A percentile compares a stretch with the other conserved stretches of the same genome.
Conservation (phyloP, 164 flowering plant species). For the Macadamia tetraphylla region DNA sequence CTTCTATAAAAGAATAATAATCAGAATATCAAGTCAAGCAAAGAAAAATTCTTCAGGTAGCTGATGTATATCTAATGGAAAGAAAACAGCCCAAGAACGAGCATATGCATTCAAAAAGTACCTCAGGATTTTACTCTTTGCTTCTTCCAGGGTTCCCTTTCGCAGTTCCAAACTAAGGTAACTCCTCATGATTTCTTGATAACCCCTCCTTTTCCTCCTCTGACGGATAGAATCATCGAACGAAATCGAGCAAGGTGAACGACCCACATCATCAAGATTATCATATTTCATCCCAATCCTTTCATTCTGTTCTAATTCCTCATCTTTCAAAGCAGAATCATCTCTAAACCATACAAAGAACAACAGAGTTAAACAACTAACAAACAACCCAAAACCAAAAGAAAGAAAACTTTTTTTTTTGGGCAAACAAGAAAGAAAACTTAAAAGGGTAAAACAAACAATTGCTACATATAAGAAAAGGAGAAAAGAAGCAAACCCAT, state of each 20-base stretch:
- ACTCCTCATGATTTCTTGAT: slow-evolving; percentile 30
- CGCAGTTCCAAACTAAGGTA: slow-evolving; percentile 24
- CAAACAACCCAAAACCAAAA: background rate
- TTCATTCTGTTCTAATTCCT: background rate
- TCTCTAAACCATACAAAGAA: slow-evolving; percentile 17
- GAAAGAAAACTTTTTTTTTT: background rate
- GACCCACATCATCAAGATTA: slow-evolving; percentile 15
- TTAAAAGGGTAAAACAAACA: too few species aligned
- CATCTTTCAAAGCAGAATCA: slow-evolving; percentile 8
- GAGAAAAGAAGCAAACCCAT: background rate
- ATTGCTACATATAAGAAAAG: too few species aligned
- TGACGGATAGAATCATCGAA: slow-evolving; percentile 18
- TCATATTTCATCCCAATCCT: slow-evolving; percentile 5
- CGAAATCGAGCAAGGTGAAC: slow-evolving; percentile 7
- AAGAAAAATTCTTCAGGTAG: background rate
- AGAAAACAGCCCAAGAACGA: background rate
- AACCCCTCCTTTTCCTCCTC: slow-evolving; percentile 22
- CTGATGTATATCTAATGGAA: background rate
- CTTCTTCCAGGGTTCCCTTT: slow-evolving; percentile 23
- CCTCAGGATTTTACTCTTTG: slow-evolving; percentile 47
- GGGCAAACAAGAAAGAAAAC: too few species aligned
- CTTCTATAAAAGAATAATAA: background rate
- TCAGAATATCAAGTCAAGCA: background rate
- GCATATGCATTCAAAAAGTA: slow-evolving; percentile 4
- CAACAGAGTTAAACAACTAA: background rate